Evolutionary conservation across 2,329 filamentous ascomycete genomes (phyloP).

Genomic region (Parafenestella ontariensis): DNA sequence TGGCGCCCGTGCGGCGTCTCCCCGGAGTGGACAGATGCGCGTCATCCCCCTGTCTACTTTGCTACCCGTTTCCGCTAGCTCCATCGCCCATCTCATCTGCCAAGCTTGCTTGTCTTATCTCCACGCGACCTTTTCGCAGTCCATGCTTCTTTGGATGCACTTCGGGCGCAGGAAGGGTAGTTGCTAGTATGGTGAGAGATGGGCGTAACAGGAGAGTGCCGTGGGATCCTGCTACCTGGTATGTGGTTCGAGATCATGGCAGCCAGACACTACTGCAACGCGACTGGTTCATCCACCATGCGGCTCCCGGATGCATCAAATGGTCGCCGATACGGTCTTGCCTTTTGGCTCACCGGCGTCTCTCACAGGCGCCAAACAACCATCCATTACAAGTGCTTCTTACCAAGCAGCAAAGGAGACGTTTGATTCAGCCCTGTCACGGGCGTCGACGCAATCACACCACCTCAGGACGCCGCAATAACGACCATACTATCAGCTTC

Average conservation of each 20-base stretch:
- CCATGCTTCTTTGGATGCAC: constrained; percentile 21
- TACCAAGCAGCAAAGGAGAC: background rate
- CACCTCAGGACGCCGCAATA: background rate
- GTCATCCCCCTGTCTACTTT: constrained; percentile 35
- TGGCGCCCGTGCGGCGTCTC: constrained; percentile 44
- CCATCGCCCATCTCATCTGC: constrained; percentile 21
- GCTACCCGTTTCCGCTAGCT: constrained; percentile 26
- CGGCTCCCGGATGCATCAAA: constrained; percentile 12
- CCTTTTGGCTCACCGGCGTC: constrained; percentile 7
- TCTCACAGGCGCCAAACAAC: constrained; percentile 5
- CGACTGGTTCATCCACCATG: constrained; percentile 17
- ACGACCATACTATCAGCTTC: background rate
- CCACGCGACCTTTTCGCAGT: constrained; percentile 37
- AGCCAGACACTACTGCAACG: constrained; percentile 31
- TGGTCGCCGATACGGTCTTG: constrained; percentile 21
- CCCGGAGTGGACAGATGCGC: constrained; percentile 39
- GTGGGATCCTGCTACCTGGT: constrained; percentile 17
- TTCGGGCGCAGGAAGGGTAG: constrained; percentile 14
- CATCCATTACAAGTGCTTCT: constrained; percentile 3
- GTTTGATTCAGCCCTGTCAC: constrained; percentile 1
- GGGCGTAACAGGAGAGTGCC: constrained; percentile 8
- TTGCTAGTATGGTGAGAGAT: constrained; percentile 19
- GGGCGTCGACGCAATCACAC: constrained; percentile 1
- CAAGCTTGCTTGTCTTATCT: constrained; percentile 35
- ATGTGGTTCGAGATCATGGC: constrained; percentile 25